Evolutionary conservation across 805 yeast species (phyloP).

Genomic region (Myxozyma monticola): DNA sequence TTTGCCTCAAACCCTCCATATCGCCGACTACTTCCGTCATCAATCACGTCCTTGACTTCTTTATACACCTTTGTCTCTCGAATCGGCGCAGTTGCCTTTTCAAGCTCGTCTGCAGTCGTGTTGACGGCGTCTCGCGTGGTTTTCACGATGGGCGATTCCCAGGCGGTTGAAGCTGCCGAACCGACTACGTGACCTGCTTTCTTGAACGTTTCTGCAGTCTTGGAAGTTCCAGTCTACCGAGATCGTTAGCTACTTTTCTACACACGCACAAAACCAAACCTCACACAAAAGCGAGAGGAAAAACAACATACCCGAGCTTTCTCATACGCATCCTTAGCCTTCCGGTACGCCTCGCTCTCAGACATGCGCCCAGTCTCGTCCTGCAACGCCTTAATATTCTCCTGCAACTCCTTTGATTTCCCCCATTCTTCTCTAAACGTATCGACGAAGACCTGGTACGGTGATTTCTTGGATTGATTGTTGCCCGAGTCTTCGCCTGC

Average conservation of each 20-base stretch:
- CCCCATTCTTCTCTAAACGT: slow-evolving; percentile 90
- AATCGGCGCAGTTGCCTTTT: slow-evolving; percentile 85
- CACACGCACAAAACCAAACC: too few species aligned
- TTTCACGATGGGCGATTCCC: slow-evolving; percentile 94
- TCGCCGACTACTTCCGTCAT: slow-evolving; percentile 82
- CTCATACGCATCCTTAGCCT: slow-evolving; percentile 89
- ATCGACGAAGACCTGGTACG: slow-evolving; percentile 88
- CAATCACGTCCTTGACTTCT: slow-evolving; percentile 82
- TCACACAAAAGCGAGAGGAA: slow-evolving; percentile 35
- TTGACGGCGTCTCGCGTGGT: slow-evolving; percentile 84
- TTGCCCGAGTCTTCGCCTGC: slow-evolving; percentile 21
- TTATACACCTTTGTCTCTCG: slow-evolving; percentile 86
- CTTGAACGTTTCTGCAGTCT: slow-evolving; percentile 69
- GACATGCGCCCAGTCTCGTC: slow-evolving; percentile 94
- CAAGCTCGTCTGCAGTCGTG: slow-evolving; percentile 65
- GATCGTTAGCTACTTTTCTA: not conserved
- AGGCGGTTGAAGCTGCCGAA: slow-evolving; percentile 81
- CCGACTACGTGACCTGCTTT: slow-evolving; percentile 96
- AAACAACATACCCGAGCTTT: slow-evolving; percentile 58
- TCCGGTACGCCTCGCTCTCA: slow-evolving; percentile 89
- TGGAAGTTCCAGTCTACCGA: slow-evolving; percentile 44
- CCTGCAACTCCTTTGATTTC: slow-evolving; percentile 84
- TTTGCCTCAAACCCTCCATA: slow-evolving; percentile 92
- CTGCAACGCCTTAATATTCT: slow-evolving; percentile 88
- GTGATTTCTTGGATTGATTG: slow-evolving; percentile 53